Conservation (phyloP, 2,329 filamentous ascomycete species). For the Fusarium coicis region DNA sequence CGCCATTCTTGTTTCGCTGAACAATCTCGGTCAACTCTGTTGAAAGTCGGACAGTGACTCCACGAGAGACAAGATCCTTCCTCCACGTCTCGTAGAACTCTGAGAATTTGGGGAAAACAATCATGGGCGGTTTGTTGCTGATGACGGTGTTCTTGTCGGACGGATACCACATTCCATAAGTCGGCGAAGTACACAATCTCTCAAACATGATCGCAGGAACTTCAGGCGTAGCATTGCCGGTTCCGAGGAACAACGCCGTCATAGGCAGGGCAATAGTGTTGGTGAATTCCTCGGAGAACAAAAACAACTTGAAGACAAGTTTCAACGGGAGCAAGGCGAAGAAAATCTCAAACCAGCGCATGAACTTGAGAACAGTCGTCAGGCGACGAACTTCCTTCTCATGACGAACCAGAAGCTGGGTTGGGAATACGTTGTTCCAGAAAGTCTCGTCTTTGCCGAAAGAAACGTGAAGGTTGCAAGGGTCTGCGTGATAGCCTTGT, state of each 20-base stretch:
- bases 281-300: conserved; percentile 26
- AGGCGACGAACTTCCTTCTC: conserved; percentile 22
- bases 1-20: conserved; percentile 15
- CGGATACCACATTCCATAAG: conserved; percentile 31
- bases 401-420: conserved; percentile 6
- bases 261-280: conserved; percentile 26
- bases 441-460: conserved; percentile 27
- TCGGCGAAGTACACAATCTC: conserved; percentile 16
- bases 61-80: conserved; percentile 17
- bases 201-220: conserved; percentile 30
- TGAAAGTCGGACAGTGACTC: conserved; percentile 9
- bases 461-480: conserved; percentile 20
- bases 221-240: conserved; percentile 24
- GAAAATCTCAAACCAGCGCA: conserved; percentile 33
- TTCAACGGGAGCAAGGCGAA: conserved; percentile 13
- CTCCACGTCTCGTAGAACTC: conserved; percentile 22
- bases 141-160: conserved; percentile 16
- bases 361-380: conserved; percentile 26
- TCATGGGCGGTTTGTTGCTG: conserved; percentile 26
- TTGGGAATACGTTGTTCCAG: conserved; percentile 30
- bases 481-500: conserved; percentile 24
- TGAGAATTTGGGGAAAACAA: conserved; percentile 27
- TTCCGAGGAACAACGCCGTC: conserved; percentile 24
- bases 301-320: conserved; percentile 19
- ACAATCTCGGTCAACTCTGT: conserved; percentile 27